Evolutionary conservation across 2,329 filamentous ascomycete species (phyloP).

Genomic region (Alternaria gaisen): DNA sequence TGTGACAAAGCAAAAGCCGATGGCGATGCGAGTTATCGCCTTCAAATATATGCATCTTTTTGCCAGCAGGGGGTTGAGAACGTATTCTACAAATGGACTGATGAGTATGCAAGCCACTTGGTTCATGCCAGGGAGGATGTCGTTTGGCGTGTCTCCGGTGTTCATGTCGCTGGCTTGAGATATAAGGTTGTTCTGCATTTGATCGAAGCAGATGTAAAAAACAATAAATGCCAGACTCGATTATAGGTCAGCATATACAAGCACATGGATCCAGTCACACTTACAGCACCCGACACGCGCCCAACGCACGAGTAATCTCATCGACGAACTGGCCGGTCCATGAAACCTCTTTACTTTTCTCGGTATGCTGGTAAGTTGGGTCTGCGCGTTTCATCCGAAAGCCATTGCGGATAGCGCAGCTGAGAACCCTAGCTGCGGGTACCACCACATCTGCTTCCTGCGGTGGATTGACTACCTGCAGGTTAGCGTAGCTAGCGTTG

Average conservation of each 20-base stretch:
- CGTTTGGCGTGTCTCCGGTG: slow-evolving; percentile 45
- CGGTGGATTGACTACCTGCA: slow-evolving; percentile 18
- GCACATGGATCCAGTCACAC: background rate
- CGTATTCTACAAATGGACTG: slow-evolving; percentile 41
- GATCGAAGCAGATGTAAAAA: slow-evolving; percentile 51
- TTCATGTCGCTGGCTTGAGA: slow-evolving; percentile 51
- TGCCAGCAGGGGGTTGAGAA: slow-evolving; percentile 42
- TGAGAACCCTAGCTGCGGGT: slow-evolving; percentile 36
- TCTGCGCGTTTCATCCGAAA: slow-evolving; percentile 39
- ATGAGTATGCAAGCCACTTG: slow-evolving; percentile 47
- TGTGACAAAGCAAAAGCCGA: slow-evolving; percentile 44
- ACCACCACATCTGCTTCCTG: slow-evolving; percentile 37
- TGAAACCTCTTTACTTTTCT: slow-evolving; percentile 30
- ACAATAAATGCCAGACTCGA: slow-evolving; percentile 41
- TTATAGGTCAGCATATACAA: background rate
- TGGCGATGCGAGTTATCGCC: slow-evolving; percentile 42
- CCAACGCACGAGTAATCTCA: slow-evolving; percentile 41
- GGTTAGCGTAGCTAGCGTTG: background rate
- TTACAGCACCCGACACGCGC: slow-evolving; percentile 43
- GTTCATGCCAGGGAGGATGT: slow-evolving; percentile 46
- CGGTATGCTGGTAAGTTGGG: slow-evolving; percentile 36
- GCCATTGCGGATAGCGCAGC: slow-evolving; percentile 37
- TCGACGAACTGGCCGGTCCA: slow-evolving; percentile 40
- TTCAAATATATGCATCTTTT: slow-evolving; percentile 37
- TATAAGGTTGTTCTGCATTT: slow-evolving; percentile 52